phyloP scores from a whole-genome alignment of 345 rosid genomes.

The Clausena lansium region DNA sequence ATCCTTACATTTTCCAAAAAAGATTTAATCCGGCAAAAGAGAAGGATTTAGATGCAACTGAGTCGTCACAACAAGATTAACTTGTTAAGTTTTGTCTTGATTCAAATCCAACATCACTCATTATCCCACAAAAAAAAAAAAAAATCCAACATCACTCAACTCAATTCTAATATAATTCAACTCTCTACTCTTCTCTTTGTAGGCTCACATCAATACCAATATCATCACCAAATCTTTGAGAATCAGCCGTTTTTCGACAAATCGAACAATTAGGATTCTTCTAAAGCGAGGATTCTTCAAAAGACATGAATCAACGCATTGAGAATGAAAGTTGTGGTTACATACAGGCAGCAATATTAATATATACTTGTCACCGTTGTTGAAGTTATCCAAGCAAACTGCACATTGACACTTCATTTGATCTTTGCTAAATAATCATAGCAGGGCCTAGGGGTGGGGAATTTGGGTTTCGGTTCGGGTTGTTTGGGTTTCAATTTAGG shows the following conservation, averaged over 20 bases:
- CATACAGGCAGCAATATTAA: slow-evolving; percentile 36
- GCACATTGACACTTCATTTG: slow-evolving; percentile 40
- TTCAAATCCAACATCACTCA: background rate
- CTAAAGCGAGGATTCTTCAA: too few relatives aligned
- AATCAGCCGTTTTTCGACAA: slow-evolving; percentile 38
- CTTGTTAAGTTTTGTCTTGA: background rate
- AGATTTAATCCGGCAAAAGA: background rate
- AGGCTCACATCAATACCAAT: background rate
- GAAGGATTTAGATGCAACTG: background rate
- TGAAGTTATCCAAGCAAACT: slow-evolving; percentile 53
- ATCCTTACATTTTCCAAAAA: background rate
- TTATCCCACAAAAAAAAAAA: too few relatives aligned
- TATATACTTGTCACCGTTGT: slow-evolving; percentile 53
- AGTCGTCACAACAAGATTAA: background rate
- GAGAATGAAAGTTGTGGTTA: slow-evolving; percentile 50
- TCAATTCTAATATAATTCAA: background rate
- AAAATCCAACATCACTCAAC: too few relatives aligned
- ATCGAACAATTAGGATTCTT: slow-evolving; percentile 54
- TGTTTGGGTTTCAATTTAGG: too few relatives aligned
- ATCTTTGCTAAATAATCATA: slow-evolving; percentile 35
- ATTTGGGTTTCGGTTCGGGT: too few relatives aligned
- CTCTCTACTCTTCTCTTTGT: background rate
- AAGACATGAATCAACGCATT: slow-evolving; percentile 53
- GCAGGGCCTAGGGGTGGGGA: slow-evolving; percentile 18
- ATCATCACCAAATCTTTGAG: slow-evolving; percentile 18